A percentile compares a stretch with the other conserved stretches of the same genome.
These are phyloP conservation scores for Maudiozyma humilis DNA, from an alignment of 1,139 yeast genomes.

Conservation along the genomic window DNA sequence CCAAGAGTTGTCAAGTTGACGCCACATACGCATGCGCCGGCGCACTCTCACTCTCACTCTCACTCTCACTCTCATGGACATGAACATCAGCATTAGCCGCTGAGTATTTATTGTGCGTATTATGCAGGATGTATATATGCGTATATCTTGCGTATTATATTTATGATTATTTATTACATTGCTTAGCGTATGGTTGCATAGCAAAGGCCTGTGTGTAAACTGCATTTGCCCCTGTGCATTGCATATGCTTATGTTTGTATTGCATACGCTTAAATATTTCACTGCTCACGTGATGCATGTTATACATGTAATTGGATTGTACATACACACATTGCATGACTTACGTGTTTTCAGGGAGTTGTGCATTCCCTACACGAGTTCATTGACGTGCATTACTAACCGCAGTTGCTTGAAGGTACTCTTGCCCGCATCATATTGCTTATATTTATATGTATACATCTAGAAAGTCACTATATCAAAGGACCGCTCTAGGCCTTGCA, in stretches of 20 bases:
- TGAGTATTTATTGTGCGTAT: background rate
- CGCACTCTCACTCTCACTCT: too few relatives aligned
- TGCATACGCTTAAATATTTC: background rate
- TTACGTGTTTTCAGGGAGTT: too few relatives aligned
- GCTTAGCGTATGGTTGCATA: too few relatives aligned
- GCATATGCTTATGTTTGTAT: background rate
- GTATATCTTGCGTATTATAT: background rate
- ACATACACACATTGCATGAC: too few relatives aligned
- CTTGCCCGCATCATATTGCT: background rate
- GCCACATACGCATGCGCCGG: slow-evolving; percentile 12
- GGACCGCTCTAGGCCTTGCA: slow-evolving; percentile 17
- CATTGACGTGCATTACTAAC: too few relatives aligned
- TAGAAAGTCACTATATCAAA: background rate
- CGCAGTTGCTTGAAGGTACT: background rate
- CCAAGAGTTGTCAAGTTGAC: slow-evolving; percentile 11
- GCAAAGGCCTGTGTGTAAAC: background rate
- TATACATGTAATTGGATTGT: too few relatives aligned
- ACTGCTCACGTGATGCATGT: too few relatives aligned
- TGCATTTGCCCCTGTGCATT: background rate
- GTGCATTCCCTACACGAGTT: too few relatives aligned
- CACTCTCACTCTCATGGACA: slow-evolving; percentile 7
- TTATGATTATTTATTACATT: too few relatives aligned
- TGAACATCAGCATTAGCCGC: slow-evolving; percentile 12
- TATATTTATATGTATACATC: background rate
- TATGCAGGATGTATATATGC: background rate